phyloP scores from a whole-genome alignment of 441 rosid species.

The Rhodomyrtus psidioides region DNA sequence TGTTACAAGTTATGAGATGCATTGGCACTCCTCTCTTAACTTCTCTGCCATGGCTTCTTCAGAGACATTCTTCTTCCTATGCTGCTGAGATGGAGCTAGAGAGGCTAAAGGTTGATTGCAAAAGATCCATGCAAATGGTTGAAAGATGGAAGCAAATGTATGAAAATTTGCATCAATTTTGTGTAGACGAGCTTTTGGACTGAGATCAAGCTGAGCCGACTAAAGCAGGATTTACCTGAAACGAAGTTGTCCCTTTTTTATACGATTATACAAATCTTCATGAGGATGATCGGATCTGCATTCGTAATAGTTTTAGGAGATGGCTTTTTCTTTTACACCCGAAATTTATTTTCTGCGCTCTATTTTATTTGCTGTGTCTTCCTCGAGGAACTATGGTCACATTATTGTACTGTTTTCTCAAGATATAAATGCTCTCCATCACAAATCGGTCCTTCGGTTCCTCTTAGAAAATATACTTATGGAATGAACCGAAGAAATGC shows the following conservation, averaged over 20 bases:
- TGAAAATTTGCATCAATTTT: slow-evolving; percentile 46
- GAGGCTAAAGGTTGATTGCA: slow-evolving; percentile 42
- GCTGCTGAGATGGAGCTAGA: slow-evolving; percentile 66
- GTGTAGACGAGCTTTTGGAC: slow-evolving; percentile 41
- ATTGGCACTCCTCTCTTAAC: background rate
- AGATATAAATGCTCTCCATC: background rate
- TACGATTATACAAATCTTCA: background rate
- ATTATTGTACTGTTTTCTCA: background rate
- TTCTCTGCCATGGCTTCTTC: slow-evolving; percentile 2
- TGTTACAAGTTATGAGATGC: background rate
- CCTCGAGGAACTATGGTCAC: background rate
- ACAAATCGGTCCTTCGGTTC: background rate
- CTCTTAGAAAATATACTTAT: background rate
- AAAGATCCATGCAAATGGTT: slow-evolving; percentile 31
- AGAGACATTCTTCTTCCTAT: slow-evolving; percentile 49
- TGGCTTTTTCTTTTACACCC: background rate
- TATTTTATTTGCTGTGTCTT: background rate
- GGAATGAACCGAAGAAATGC: background rate
- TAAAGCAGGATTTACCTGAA: slow-evolving; percentile 9
- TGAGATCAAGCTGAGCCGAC: slow-evolving; percentile 15
- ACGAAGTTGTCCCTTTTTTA: background rate
- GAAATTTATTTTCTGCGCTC: background rate
- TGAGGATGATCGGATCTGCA: background rate
- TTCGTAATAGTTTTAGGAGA: background rate
- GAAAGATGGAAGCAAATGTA: slow-evolving; percentile 58